Evolutionary conservation across 805 yeast species (phyloP).

Genomic region (Ogataea degrootiae): DNA sequence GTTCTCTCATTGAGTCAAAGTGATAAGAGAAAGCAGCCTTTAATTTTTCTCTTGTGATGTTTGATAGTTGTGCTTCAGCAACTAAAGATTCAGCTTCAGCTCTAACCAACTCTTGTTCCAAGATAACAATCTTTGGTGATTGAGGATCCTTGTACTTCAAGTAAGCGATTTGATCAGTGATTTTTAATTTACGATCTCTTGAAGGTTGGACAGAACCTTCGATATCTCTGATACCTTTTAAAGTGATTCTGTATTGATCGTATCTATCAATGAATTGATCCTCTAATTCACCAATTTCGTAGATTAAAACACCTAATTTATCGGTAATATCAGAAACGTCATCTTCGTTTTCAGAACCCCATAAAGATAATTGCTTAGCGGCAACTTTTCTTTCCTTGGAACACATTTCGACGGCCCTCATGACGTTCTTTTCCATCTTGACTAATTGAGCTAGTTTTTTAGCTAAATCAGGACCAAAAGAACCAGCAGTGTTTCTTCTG

Average conservation of each 20-base stretch:
- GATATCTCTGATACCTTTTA: conserved; percentile 77
- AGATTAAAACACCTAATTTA: conserved; percentile 76
- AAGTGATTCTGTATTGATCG: conserved; percentile 79
- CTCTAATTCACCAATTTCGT: conserved; percentile 81
- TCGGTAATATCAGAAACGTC: conserved; percentile 84
- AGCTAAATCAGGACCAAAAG: conserved; percentile 75
- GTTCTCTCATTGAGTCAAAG: conserved; percentile 81
- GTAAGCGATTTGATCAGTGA: conserved; percentile 80
- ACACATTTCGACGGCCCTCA: conserved; percentile 72
- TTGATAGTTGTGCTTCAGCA: conserved; percentile 87
- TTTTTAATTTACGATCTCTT: conserved; percentile 79
- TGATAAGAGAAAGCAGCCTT: conserved; percentile 81
- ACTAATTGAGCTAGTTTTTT: conserved; percentile 69
- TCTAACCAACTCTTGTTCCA: conserved; percentile 86
- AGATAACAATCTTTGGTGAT: conserved; percentile 71
- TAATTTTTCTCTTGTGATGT: conserved; percentile 82
- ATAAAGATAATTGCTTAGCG: conserved; percentile 73
- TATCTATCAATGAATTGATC: conserved; percentile 83
- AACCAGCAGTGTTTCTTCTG: conserved; percentile 71
- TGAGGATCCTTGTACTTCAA: conserved; percentile 82
- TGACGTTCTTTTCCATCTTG: conserved; percentile 77
- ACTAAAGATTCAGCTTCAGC: conserved; percentile 90
- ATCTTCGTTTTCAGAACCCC: conserved; percentile 88
- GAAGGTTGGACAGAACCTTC: conserved; percentile 87
- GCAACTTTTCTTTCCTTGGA: conserved; percentile 77